Percentiles rank a stretch among this genome's conserved stretches.
Evolutionary conservation across 371 early-diverging fungal species (phyloP).

Genomic region (Homolaphlyctis polyrhiza): DNA sequence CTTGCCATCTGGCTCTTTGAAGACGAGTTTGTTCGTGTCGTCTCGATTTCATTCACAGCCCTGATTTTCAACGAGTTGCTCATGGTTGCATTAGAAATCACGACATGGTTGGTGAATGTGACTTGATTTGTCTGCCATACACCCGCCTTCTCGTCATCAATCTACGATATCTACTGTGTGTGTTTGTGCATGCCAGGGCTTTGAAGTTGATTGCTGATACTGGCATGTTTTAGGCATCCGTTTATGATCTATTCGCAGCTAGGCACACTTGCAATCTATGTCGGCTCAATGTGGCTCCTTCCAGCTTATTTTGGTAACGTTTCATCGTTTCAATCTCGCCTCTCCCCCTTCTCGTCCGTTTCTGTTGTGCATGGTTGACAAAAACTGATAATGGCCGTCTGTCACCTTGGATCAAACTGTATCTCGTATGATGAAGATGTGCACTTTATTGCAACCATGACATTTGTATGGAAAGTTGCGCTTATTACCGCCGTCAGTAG

Average conservation of each 20-base stretch:
- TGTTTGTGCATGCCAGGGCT: background rate
- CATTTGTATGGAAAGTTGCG: slow-evolving; percentile 86
- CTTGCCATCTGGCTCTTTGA: slow-evolving; percentile 91
- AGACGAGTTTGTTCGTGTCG: slow-evolving; percentile 92
- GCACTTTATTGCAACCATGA: slow-evolving; percentile 73
- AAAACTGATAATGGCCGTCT: slow-evolving; percentile 1
- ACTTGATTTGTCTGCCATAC: background rate
- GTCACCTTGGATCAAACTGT: too few relatives aligned
- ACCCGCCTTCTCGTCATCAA: background rate
- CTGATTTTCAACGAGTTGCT: slow-evolving; percentile 96
- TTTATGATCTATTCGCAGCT: slow-evolving; percentile 83
- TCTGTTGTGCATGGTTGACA: background rate
- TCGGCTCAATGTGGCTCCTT: slow-evolving; percentile 81
- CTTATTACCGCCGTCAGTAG: slow-evolving; percentile 86
- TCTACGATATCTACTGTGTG: background rate
- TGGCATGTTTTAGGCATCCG: slow-evolving; percentile 52
- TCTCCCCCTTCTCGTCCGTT: background rate
- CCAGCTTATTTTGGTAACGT: slow-evolving; percentile 82
- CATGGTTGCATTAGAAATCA: slow-evolving; percentile 96
- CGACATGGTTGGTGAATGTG: slow-evolving; percentile 62
- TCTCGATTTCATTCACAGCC: slow-evolving; percentile 95
- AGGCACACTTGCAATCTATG: slow-evolving; percentile 73
- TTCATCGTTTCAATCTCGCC: background rate
- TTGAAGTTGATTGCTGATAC: background rate
- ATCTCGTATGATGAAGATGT: too few relatives aligned